A percentile compares a stretch with the other conserved stretches of the same genome.
phyloP scores from a whole-genome alignment of 176 grass and related monocot species.

The Metroxylon sagu region DNA sequence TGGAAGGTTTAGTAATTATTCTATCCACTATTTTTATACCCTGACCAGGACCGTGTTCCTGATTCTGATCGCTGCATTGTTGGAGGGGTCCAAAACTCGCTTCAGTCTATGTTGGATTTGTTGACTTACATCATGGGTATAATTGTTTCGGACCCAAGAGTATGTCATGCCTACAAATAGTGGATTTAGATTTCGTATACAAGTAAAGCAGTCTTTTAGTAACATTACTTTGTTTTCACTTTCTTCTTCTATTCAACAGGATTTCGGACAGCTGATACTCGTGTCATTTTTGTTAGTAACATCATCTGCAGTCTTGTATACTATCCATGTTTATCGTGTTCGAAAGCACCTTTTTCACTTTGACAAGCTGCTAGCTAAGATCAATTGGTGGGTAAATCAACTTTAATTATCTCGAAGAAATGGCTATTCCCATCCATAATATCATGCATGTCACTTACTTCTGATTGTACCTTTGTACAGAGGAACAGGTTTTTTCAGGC shows the following conservation, averaged over 20 bases:
- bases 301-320: slow-evolving; percentile 55
- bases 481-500: too few species aligned
- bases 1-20: not conserved
- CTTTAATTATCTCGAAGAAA: not conserved
- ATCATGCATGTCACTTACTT: too few species aligned
- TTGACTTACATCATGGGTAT: slow-evolving; percentile 88
- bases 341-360: slow-evolving; percentile 87
- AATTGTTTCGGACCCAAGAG: slow-evolving; percentile 84
- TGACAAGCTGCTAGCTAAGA: slow-evolving; percentile 54
- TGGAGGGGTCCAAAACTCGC: slow-evolving; percentile 77
- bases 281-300: slow-evolving; percentile 85
- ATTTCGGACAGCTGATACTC: slow-evolving; percentile 65
- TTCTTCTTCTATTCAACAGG: slow-evolving; percentile 27
- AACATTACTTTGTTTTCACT: not conserved
- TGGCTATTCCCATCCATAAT: too few species aligned
- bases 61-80: slow-evolving; percentile 74
- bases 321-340: slow-evolving; percentile 51
- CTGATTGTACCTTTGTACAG: too few species aligned
- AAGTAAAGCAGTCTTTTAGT: too few species aligned
- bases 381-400: slow-evolving; percentile 21
- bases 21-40: not conserved
- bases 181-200: not conserved
- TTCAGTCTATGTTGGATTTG: slow-evolving; percentile 84
- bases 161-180: slow-evolving; percentile 2
- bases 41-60: slow-evolving; percentile 44